A percentile compares a stretch with the other conserved stretches of the same genome.
Evolutionary conservation across 2,329 filamentous ascomycete genomes (phyloP).

Genomic region (Exutisphaerella laricina): DNA sequence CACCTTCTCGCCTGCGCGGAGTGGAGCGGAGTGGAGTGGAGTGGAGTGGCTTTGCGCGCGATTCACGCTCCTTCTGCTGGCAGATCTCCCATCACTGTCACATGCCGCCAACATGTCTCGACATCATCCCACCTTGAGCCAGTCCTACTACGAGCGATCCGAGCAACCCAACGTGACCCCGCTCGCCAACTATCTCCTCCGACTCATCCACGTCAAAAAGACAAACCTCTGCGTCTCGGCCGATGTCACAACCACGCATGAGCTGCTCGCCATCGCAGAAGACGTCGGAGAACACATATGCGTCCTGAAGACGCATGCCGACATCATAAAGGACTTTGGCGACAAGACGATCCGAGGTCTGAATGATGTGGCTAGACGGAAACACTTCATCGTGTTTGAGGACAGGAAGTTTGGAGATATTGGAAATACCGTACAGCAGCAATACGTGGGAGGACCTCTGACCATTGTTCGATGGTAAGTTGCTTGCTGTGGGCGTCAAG

Average conservation of each 20-base stretch:
- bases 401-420: slow-evolving; percentile 54
- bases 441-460: slow-evolving; percentile 48
- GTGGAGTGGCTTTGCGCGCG: too few species aligned
- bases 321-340: slow-evolving; percentile 57
- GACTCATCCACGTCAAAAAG: slow-evolving; percentile 46
- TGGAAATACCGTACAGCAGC: slow-evolving; percentile 51
- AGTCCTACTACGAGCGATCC: slow-evolving; percentile 44
- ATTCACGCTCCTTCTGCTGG: too few species aligned
- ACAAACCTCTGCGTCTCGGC: slow-evolving; percentile 53
- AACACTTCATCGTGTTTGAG: slow-evolving; percentile 50
- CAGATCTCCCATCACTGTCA: neutral
- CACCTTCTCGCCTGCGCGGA: too few species aligned
- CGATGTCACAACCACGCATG: slow-evolving; percentile 51
- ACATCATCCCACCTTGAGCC: slow-evolving; percentile 37
- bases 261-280: slow-evolving; percentile 52
- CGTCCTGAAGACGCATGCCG: slow-evolving; percentile 56
- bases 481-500: too few species aligned
- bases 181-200: slow-evolving; percentile 45
- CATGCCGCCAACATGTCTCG: neutral
- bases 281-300: slow-evolving; percentile 57
- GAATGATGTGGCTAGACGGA: slow-evolving; percentile 44
- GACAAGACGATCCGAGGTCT: slow-evolving; percentile 49
- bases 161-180: slow-evolving; percentile 39
- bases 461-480: slow-evolving; percentile 38
- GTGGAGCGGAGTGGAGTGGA: too few species aligned